These are phyloP conservation scores for Silene vulgaris DNA, from an alignment of 179 eudicot species.

Conservation along the genomic window DNA sequence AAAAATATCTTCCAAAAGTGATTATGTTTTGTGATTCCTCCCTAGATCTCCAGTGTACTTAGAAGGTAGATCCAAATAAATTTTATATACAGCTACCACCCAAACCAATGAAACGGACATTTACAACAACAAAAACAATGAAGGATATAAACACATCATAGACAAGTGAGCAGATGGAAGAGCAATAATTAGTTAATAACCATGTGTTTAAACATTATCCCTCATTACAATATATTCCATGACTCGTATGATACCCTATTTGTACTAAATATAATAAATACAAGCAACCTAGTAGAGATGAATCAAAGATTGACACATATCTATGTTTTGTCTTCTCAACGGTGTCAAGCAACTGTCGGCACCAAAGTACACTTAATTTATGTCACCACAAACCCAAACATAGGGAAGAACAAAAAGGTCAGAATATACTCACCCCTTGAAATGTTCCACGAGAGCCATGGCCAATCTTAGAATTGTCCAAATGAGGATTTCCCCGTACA, in stretches of 20 bases:
- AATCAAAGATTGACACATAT: too few relatives aligned
- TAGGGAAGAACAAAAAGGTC: background rate
- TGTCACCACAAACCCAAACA: conserved; percentile 16
- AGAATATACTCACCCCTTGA: conserved; percentile 41
- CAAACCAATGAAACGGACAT: background rate
- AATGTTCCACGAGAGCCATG: conserved; percentile 34
- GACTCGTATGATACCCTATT: too few relatives aligned
- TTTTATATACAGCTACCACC: background rate
- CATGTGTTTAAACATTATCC: conserved; percentile 3
- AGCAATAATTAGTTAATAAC: background rate
- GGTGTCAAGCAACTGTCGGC: background rate
- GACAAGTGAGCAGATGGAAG: background rate
- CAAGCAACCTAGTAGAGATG: too few relatives aligned
- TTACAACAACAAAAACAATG: background rate
- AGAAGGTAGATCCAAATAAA: background rate
- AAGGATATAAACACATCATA: background rate
- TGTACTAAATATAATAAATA: too few relatives aligned
- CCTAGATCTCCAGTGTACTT: background rate
- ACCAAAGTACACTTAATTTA: background rate
- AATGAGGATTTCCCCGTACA: conserved; percentile 28
- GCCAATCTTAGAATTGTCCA: conserved; percentile 27
- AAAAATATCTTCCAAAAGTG: background rate
- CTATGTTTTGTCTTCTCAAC: background rate
- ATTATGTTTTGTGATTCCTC: background rate
- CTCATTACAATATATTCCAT: background rate